Base-by-base conservation (phyloP, 1,284 basidiomycete species). In the Cryptococcus wingfieldii region DNA sequence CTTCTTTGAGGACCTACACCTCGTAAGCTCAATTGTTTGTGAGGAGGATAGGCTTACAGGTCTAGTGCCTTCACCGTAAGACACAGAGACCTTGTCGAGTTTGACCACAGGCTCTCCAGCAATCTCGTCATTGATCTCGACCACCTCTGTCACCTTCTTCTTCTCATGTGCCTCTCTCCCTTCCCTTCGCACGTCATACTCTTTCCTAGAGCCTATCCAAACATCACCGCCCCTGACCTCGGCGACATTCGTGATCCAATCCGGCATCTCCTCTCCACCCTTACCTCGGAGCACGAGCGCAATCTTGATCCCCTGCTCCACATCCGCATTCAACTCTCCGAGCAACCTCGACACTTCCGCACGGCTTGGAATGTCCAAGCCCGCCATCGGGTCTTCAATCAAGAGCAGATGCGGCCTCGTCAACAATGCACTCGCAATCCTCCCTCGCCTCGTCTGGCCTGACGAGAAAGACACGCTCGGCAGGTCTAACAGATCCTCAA, bases 391-490 rank as follows among this genome's bases (percentile, higher is more conserved):
- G 70, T 95, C 92, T 62, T 95, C 91, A 13, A 96, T 79, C 2
- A 95, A 74, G 19, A 95, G 72, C 47, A 96, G 63, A 56, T 85
- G 81, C 0, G 90, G 89, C 42, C 81, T 79, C 16, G 77, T 79
- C 42, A 97, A 74, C 9, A 98, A 74, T 0, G 90, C 89, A 61
- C 85, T 84, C 3, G 89, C 80, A 46, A 98, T 89, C 49, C 93
- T 80, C 4, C 92, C 92, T 25, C 91, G 79, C 38, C 95, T 78
- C 19, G 87, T 96, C 79, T 98, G 95, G 0, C 95, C 95, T 64
- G 95, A 95, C 60, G 88, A 90, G 50, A 98, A 74, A 0, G 88
- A 88, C 6, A 95, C 81, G 16, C 88, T 75, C 0, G 92, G 93
- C 5, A 93, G 67, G 67, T 93, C 86, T n/a, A 95, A 77, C 38